Conservation (phyloP, 2,329 filamentous ascomycete genomes). For the Emergomyces orientalis region DNA sequence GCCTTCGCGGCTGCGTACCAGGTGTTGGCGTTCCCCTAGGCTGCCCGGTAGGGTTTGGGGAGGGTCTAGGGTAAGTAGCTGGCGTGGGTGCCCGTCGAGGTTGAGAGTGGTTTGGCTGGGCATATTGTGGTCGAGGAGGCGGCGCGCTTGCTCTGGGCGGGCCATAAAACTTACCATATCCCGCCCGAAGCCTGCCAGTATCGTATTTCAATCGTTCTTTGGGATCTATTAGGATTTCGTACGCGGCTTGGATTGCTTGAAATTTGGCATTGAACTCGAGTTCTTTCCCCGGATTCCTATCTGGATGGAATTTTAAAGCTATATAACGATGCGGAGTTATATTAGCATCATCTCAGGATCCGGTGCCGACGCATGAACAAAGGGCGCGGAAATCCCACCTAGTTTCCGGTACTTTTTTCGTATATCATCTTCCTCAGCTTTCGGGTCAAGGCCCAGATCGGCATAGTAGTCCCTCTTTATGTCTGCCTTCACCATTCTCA, state of each 20-base stretch:
- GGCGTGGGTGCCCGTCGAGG: constrained; percentile 15
- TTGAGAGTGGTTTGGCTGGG: constrained; percentile 17
- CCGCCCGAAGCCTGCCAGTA: constrained; percentile 47
- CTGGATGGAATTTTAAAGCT: constrained; percentile 81
- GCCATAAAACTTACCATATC: constrained; percentile 26
- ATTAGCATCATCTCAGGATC: not conserved
- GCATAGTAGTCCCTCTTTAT: constrained; percentile 71
- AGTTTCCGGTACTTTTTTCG: constrained; percentile 82
- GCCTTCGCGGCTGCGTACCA: not conserved
- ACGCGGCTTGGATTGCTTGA: constrained; percentile 74
- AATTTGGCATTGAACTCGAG: constrained; percentile 72
- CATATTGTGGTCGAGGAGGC: constrained; percentile 16
- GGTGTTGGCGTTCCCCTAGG: constrained; percentile 1
- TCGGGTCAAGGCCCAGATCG: constrained; percentile 62
- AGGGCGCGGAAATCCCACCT: constrained; percentile 42
- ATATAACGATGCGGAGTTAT: not conserved
- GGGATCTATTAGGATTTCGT: constrained; percentile 62
- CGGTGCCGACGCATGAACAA: not conserved
- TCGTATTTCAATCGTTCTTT: constrained; percentile 53
- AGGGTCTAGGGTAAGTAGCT: constrained; percentile 7
- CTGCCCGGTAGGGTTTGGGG: not conserved
- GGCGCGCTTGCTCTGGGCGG: constrained; percentile 16
- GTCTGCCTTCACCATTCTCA: constrained; percentile 59
- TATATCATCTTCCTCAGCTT: constrained; percentile 63
- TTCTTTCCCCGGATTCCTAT: constrained; percentile 78